Conservation (phyloP, 768 basidiomycete species). For the Suillus hirtellus region DNA sequence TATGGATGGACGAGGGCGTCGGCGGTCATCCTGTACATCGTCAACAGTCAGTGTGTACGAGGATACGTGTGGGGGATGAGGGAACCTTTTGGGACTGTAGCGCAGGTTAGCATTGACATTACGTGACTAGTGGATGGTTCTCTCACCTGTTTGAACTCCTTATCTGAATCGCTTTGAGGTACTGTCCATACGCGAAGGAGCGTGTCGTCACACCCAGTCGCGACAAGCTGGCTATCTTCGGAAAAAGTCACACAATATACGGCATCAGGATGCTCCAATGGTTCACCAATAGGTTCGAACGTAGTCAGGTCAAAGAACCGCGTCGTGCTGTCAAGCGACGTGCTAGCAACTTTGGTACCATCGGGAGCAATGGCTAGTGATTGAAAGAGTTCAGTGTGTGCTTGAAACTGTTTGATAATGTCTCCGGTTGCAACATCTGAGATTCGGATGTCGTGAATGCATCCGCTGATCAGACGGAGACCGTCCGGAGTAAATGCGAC, state of each 20-base stretch:
- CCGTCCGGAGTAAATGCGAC: not conserved
- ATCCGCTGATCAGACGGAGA: not conserved
- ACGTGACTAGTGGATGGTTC: not conserved
- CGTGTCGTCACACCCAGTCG: not conserved
- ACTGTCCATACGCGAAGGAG: not conserved
- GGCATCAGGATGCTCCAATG: not conserved
- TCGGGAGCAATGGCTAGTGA: not conserved
- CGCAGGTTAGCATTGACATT: not conserved
- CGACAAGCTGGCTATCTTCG: not conserved
- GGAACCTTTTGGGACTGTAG: not conserved
- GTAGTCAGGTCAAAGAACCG: not conserved
- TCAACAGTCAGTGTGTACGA: not conserved
- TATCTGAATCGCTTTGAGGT: not conserved
- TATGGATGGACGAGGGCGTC: not conserved
- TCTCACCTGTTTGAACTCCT: not conserved
- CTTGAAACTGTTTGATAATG: not conserved
- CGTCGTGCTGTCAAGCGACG: not conserved
- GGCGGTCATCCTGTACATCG: not conserved
- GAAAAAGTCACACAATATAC: not conserved
- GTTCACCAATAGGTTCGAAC: not conserved
- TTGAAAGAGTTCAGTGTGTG: not conserved
- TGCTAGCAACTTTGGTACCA: not conserved
- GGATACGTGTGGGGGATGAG: not conserved
- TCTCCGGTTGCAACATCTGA: not conserved
- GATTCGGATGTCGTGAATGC: not conserved